Evolutionary conservation across 2,329 filamentous ascomycete species (phyloP).

Genomic region (Fusarium albosuccineum): DNA sequence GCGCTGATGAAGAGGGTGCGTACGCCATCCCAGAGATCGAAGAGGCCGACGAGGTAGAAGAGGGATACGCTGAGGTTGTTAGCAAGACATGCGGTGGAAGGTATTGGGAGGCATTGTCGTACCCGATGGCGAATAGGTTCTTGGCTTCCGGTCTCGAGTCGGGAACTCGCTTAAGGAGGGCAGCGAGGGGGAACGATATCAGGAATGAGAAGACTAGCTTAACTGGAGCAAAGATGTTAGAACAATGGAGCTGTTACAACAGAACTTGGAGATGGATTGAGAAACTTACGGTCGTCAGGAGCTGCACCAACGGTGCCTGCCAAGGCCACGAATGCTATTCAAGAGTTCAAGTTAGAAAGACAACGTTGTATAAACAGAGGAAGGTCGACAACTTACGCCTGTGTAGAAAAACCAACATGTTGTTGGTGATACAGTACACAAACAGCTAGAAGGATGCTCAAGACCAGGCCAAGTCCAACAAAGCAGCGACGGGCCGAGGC

Average conservation of each 20-base stretch:
- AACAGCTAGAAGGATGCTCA: constrained; percentile 1
- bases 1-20: constrained; percentile 84
- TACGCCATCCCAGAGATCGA: constrained; percentile 89
- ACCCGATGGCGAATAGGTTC: constrained; percentile 88
- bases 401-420: constrained; percentile 39
- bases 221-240: constrained; percentile 66
- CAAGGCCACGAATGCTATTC: constrained; percentile 52
- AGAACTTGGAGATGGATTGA: neutral
- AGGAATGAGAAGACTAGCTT: constrained; percentile 94
- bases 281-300: constrained; percentile 54
- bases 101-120: constrained; percentile 42
- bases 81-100: constrained; percentile 4
- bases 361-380: neutral
- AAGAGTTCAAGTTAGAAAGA: constrained; percentile 21
- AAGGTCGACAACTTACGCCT: constrained; percentile 32
- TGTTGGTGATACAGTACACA: constrained; percentile 12
- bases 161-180: constrained; percentile 87
- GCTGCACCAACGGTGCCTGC: constrained; percentile 51
- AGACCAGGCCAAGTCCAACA: neutral
- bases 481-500: neutral
- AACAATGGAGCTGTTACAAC: constrained; percentile 1
- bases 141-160: constrained; percentile 87
- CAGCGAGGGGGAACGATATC: constrained; percentile 91
- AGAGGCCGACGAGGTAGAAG: constrained; percentile 94
- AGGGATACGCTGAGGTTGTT: constrained; percentile 72